Conservation (phyloP, 208 protist genomes). For the Trypanosoma avium region DNA sequence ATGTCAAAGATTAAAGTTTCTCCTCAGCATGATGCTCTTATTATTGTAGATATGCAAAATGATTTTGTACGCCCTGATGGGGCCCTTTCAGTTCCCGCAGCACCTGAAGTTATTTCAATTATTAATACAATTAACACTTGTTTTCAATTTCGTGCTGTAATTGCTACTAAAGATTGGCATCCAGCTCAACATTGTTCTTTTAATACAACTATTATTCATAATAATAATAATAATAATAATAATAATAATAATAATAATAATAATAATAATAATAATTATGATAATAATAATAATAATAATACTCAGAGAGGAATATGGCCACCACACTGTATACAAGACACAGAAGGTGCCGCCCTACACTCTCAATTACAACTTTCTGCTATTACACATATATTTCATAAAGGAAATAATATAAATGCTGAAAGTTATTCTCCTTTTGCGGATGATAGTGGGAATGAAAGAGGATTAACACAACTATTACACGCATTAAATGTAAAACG, state of each 20-base stretch:
- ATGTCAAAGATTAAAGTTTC: constrained; percentile 4
- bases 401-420: constrained; percentile 25
- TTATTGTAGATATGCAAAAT: constrained; percentile 73
- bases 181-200: constrained; percentile 64
- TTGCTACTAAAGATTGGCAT: constrained; percentile 72
- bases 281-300: not conserved
- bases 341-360: constrained; percentile 42
- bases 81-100: constrained; percentile 42
- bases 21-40: constrained; percentile 38
- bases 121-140: constrained; percentile 42
- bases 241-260: not conserved
- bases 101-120: constrained; percentile 25
- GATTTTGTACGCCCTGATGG: constrained; percentile 58
- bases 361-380: constrained; percentile 19
- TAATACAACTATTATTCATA: not conserved
- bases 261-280: not conserved
- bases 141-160: constrained; percentile 37
- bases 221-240: not conserved
- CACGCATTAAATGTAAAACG: constrained; percentile 36
- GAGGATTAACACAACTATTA: constrained; percentile 46
- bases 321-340: constrained; percentile 52
- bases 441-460: constrained; percentile 35
- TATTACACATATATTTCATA: constrained; percentile 36
- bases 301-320: constrained; percentile 54
- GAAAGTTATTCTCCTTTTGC: constrained; percentile 76